Base-by-base conservation (phyloP, 257 asterid genomes). In the Solanum boliviense region DNA sequence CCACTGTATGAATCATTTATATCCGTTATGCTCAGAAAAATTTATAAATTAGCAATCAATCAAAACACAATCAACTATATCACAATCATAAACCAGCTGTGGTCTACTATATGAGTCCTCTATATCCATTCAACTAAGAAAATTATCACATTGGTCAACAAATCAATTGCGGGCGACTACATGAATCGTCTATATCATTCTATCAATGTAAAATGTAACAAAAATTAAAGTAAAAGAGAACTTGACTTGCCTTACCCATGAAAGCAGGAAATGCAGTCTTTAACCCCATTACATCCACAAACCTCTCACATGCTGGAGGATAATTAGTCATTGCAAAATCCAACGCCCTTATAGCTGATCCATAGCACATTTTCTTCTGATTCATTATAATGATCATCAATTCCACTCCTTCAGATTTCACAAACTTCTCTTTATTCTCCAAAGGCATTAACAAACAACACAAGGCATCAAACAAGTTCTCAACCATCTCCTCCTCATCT, bases 211-310 rank as follows among this genome's bases (percentile, higher is more conserved):
- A 70, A 82, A 87, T 87, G 46, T 65, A 81, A 36, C 48, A 20
- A 71, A 87, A 60, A 36, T 8, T 13, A 85, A 44, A 87, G 39
- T 7, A 84, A 56, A 88, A 88, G 94, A 95, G 92, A 89, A 84
- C 31, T 88, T 93, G 85, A 97, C 99, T 97, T 97, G 98, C 99
- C 99, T 97, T 97, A 95, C 99, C 99, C 99, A 97, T 97, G 90
- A 96, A 97, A 92, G 99, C 99, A 35, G 99, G 99, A 91, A 97
- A 97, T 5, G 97, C 99, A 62, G 99, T 97, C 98, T 95, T 97
- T 88, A 97, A 91, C 75, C 99, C 99, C 98, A 95, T 93, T 60
- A 97, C 99, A 94, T 97, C 99, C 87, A 97, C 90, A 90, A 97
- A 97, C 89, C 99, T 92, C 91, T 97, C 99, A 79, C 99, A 97